Conservation (phyloP, 139 green algal genomes). For the Asterochloris sp. region DNA sequence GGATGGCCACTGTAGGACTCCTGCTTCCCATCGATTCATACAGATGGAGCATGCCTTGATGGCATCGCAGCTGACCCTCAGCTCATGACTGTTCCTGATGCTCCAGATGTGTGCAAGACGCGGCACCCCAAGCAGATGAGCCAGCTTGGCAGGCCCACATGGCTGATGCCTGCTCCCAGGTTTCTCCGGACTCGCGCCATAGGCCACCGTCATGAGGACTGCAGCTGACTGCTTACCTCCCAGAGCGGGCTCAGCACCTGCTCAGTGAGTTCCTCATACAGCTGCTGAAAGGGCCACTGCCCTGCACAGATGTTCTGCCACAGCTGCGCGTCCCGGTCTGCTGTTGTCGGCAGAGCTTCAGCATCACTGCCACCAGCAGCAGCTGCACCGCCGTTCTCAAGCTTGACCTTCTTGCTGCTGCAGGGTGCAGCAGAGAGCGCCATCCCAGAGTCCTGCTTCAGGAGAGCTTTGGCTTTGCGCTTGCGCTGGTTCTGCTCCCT, state of each 20-base stretch:
- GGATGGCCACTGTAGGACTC: no score
- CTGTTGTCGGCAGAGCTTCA: not conserved
- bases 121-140: no score
- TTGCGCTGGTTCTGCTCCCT: slow-evolving; percentile 84
- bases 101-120: no score
- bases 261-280: slow-evolving; percentile 72
- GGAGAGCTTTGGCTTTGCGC: slow-evolving; percentile 65
- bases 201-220: not conserved
- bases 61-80: no score
- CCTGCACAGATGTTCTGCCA: slow-evolving; percentile 53
- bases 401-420: not conserved
- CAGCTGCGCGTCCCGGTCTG: slow-evolving; percentile 33
- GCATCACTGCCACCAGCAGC: slow-evolving; percentile 12
- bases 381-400: slow-evolving; percentile 2
- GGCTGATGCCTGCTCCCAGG: no score
- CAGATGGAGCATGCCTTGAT: no score
- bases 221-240: slow-evolving; percentile 32
- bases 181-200: no score
- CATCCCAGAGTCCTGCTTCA: slow-evolving; percentile 25
- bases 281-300: slow-evolving; percentile 77
- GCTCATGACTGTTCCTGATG: no score
- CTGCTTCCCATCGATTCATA: no score
- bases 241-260: slow-evolving; percentile 73
- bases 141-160: no score
- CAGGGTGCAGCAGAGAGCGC: slow-evolving; percentile 2